Percentiles rank a stretch among this genome's conserved stretches.
These are phyloP conservation scores for Ustilago hordei DNA, from an alignment of 1,284 basidiomycete genomes.

Conservation along the genomic window DNA sequence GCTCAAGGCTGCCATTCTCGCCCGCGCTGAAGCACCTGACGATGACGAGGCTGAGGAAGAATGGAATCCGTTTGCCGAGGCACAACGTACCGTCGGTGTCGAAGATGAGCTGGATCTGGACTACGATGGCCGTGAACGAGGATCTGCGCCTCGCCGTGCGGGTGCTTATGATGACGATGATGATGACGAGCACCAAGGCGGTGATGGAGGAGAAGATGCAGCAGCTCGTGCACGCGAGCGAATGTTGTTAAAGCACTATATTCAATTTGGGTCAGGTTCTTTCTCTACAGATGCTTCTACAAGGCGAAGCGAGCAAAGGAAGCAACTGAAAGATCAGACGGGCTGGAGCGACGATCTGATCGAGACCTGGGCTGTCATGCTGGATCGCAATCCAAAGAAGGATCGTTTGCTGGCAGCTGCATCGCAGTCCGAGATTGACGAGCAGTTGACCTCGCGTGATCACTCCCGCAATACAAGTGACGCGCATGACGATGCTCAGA, in stretches of 20 bases:
- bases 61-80: constrained; percentile 50
- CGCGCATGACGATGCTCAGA: constrained; percentile 1
- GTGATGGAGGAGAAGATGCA: constrained; percentile 5
- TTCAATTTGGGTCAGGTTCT: constrained; percentile 26
- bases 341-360: constrained; percentile 55
- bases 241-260: constrained; percentile 36
- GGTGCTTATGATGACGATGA: constrained; percentile 16
- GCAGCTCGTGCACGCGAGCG: constrained; percentile 34
- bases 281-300: constrained; percentile 32
- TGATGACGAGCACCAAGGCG: constrained; percentile 16
- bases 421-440: constrained; percentile 35
- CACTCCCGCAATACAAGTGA: constrained; percentile 14
- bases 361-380: constrained; percentile 61
- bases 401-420: constrained; percentile 51
- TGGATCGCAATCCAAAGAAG: constrained; percentile 56
- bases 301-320: constrained; percentile 25
- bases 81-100: constrained; percentile 36
- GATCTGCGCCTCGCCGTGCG: constrained; percentile 5
- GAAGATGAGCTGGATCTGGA: constrained; percentile 56
- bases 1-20: constrained; percentile 54
- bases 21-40: constrained; percentile 49
- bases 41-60: constrained; percentile 52
- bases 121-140: constrained; percentile 34
- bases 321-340: constrained; percentile 24
- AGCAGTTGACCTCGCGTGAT: constrained; percentile 9